A percentile compares a stretch with the other conserved stretches of the same genome.
Conservation (phyloP, 306 rosid species). For the Prunus campanulata region DNA sequence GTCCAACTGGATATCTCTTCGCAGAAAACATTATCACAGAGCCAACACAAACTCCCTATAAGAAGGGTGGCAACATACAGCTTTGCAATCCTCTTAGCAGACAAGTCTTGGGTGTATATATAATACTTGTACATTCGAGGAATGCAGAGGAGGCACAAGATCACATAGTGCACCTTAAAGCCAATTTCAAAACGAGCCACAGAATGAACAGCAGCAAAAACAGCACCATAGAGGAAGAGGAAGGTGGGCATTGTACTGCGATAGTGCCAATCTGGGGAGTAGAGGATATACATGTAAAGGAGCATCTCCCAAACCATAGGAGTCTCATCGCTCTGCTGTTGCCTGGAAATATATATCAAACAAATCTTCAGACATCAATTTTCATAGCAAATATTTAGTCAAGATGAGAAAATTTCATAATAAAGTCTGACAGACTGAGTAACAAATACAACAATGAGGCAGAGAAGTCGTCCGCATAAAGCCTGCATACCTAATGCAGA, state of each 20-base stretch:
- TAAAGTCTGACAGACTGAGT: background rate
- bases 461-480: constrained; percentile 5
- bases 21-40: constrained; percentile 60
- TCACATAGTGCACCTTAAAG: constrained; percentile 65
- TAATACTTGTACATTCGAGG: constrained; percentile 94
- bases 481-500: constrained; percentile 1
- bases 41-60: constrained; percentile 67
- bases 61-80: constrained; percentile 53
- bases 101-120: constrained; percentile 52
- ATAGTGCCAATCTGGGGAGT: constrained; percentile 93
- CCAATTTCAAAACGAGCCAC: constrained; percentile 54
- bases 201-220: constrained; percentile 57
- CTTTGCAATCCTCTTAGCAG: constrained; percentile 61
- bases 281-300: constrained; percentile 74
- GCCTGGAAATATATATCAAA: constrained; percentile 43
- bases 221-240: constrained; percentile 70
- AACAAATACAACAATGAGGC: background rate
- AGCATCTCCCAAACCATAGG: constrained; percentile 96
- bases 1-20: constrained; percentile 56
- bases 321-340: constrained; percentile 87
- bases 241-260: constrained; percentile 82
- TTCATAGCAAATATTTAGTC: constrained; percentile 31
- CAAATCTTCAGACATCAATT: constrained; percentile 19
- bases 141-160: constrained; percentile 70
- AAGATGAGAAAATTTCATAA: constrained; percentile 7